Base-by-base conservation (phyloP, 2,329 filamentous ascomycete species). In the Pseudopyrenochaeta lycopersici region DNA sequence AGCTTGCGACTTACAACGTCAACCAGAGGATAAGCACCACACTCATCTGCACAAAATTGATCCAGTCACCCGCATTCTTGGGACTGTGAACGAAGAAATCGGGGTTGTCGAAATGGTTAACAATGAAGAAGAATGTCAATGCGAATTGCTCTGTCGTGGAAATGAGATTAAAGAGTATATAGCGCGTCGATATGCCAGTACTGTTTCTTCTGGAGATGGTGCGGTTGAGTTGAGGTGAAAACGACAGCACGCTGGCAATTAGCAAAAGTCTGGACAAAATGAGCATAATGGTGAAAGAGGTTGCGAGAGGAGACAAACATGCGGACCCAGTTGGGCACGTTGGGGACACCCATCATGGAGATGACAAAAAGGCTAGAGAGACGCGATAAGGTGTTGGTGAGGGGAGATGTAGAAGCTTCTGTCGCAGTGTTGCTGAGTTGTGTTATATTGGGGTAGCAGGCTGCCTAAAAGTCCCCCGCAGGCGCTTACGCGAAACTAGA, bases 121-220 rank as follows among this genome's bases (percentile, higher is more conserved):
- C 38, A 21, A 46, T 23, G 18, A 39, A 51, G 31, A 29, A 51
- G 35, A 51, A 46, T 27, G 41, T 35, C 15, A 51, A 33, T 11
- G 49, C 29, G 15, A 51, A 46, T 11, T 51, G 49, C 39, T 51
- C 49, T 4, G 40, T 51, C 14, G 42, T 27, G 14, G 31, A 45
- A 20, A 51, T 51, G 33, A 51, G 41, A 33, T 51, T 51, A 41
- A 51, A 40, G n/a, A 51, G 32, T 5, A 51, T 14, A 40, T 51
- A 51, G 33, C 30, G 31, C 30, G 41, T 39, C 27, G 49, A 51
- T n/a, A 51, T 51, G 30, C 49, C 49, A 23, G 41, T 21, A 31
- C 41, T 39, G 9, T 39, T 29, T 39, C 30, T 38, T 18, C 21
- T 45, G 1, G 41, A 17, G 14, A 51, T 18, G 15, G 40, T 39